Conservation (phyloP, 2,329 filamentous ascomycete genomes). For the Exophiala spinifera region DNA sequence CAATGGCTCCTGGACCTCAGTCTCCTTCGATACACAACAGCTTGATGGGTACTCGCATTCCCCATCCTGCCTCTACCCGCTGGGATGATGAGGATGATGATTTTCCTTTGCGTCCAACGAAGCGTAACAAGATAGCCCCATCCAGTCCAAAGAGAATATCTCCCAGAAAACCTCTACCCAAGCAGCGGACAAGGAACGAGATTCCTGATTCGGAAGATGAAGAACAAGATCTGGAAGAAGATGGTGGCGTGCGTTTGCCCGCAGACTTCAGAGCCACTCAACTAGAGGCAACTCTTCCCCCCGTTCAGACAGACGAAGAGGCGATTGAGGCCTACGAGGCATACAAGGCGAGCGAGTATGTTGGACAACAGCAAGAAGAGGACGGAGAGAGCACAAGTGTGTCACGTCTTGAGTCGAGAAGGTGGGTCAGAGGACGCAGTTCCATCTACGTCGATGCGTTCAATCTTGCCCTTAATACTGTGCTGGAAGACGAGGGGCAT, state of each 20-base stretch:
- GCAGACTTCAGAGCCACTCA: constrained; percentile 55
- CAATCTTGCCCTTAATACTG: constrained; percentile 84
- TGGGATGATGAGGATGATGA: constrained; percentile 30
- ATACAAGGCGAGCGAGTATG: constrained; percentile 57
- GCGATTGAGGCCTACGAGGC: constrained; percentile 78
- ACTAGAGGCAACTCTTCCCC: constrained; percentile 68
- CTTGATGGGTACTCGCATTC: constrained; percentile 30
- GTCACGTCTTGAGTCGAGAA: constrained; percentile 54
- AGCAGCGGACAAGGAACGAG: constrained; percentile 29
- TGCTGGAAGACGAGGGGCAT: constrained; percentile 82
- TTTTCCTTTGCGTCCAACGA: constrained; percentile 31
- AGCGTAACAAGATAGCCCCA: constrained; percentile 27
- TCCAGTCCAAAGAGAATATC: constrained; percentile 21
- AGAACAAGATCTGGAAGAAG: constrained; percentile 36
- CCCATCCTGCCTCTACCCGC: constrained; percentile 32
- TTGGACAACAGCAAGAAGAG: constrained; percentile 5
- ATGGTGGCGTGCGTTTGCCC: constrained; percentile 28
- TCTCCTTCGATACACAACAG: constrained; percentile 27
- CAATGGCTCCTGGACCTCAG: constrained; percentile 20
- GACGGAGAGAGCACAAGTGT: constrained; percentile 42
- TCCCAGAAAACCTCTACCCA: constrained; percentile 9
- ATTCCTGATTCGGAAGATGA: constrained; percentile 40
- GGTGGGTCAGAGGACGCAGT: constrained; percentile 72
- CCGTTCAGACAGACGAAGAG: constrained; percentile 62
- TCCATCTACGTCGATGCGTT: constrained; percentile 98